Conservation (phyloP, 2,329 filamentous ascomycete genomes). For the Capronia epimyces region DNA sequence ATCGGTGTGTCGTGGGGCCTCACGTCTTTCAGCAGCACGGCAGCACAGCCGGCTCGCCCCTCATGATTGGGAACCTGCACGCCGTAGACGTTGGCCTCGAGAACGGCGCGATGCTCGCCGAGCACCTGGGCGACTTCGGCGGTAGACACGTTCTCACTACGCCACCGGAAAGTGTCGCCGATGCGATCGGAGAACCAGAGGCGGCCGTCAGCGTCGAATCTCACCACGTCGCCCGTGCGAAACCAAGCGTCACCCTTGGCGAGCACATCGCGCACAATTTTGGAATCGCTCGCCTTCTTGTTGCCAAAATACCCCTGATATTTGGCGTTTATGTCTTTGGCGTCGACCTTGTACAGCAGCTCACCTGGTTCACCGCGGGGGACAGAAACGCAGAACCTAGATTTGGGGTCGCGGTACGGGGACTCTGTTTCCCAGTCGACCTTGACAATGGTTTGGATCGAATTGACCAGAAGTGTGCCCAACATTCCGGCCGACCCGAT, state of each 20-base stretch:
- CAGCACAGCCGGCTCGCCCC: conserved; percentile 61
- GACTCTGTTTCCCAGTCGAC: conserved; percentile 66
- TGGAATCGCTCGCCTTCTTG: conserved; percentile 60
- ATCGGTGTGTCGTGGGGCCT: conserved; percentile 9
- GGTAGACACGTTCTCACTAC: conserved; percentile 63
- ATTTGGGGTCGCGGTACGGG: conserved; percentile 62
- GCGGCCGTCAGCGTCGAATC: conserved; percentile 56
- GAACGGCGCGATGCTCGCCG: conserved; percentile 50
- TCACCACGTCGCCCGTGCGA: conserved; percentile 61
- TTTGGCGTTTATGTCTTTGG: conserved; percentile 50
- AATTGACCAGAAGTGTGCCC: conserved; percentile 50
- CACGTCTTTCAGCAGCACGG: conserved; percentile 36
- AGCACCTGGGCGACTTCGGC: conserved; percentile 62
- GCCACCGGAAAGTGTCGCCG: conserved; percentile 72
- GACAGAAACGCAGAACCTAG: conserved; percentile 61
- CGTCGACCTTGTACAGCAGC: conserved; percentile 52
- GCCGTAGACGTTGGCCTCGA: conserved; percentile 60
- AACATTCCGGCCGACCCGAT: conserved; percentile 68
- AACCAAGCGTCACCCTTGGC: conserved; percentile 64
- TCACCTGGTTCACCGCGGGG: conserved; percentile 64
- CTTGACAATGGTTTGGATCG: conserved; percentile 55
- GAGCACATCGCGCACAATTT: conserved; percentile 61
- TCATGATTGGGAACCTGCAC: conserved; percentile 61
- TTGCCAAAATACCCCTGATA: conserved; percentile 70
- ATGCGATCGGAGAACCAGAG: conserved; percentile 67